Percentiles rank a stretch among this genome's conserved stretches.
These are phyloP conservation scores for Dendrobium chrysotoxum DNA, from an alignment of 106 monocot genomes.

Conservation along the genomic window DNA sequence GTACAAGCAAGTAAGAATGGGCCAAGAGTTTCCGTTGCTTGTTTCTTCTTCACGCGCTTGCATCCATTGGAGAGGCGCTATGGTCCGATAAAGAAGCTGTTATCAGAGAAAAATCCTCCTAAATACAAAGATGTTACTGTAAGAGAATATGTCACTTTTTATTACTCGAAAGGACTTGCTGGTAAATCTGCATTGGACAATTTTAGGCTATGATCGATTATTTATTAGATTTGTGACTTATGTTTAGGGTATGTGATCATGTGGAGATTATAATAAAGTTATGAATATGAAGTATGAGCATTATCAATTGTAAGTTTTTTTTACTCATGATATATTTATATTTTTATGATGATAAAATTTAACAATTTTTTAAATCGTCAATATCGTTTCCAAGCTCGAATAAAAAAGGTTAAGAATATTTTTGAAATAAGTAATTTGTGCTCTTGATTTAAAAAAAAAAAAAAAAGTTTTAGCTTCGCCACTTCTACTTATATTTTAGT, in stretches of 20 bases:
- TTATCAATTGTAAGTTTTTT: no score
- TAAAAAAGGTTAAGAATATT: no score
- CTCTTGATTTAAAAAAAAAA: no score
- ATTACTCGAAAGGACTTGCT: constrained; percentile 30
- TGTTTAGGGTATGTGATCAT: not conserved
- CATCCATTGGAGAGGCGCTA: constrained; percentile 15
- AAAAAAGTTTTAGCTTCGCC: no score
- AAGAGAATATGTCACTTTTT: constrained; percentile 22
- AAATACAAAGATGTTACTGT: constrained; percentile 22
- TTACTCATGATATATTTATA: no score
- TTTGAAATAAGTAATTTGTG: no score
- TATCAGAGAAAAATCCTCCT: constrained; percentile 18
- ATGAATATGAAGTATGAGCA: not conserved
- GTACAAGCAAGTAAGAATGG: constrained; percentile 23
- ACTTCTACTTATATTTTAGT: no score
- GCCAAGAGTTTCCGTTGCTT: constrained; percentile 40
- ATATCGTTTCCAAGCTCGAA: no score
- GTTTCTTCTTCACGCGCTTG: constrained; percentile 30
- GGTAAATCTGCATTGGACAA: constrained; percentile 21
- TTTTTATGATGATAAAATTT: no score
- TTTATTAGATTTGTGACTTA: no score
- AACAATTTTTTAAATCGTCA: no score
- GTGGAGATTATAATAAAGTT: not conserved
- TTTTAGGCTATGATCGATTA: constrained; percentile 17
- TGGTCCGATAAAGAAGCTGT: constrained; percentile 35